Conservation (phyloP, 176 grass and related monocot genomes). For the Oropetium thomaeum region DNA sequence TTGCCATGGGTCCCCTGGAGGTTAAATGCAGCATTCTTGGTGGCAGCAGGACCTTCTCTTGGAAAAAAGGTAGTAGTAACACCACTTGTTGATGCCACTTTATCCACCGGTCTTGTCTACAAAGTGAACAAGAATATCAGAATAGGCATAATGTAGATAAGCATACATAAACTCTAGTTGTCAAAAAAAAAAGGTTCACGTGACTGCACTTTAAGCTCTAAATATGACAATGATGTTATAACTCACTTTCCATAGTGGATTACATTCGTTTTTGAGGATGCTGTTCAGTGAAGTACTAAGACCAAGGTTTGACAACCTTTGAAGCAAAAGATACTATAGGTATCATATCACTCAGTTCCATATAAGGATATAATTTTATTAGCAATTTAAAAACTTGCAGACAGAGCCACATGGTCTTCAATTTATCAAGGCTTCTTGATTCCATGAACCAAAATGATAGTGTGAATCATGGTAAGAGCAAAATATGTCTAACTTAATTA, state of each 20-base stretch:
- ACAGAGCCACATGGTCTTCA: not conserved
- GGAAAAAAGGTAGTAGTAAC: constrained; percentile 16
- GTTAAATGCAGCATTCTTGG: constrained; percentile 13
- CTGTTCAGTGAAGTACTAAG: constrained; percentile 1
- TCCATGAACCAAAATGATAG: constrained; percentile 24
- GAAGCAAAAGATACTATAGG: not conserved
- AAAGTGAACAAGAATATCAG: constrained; percentile 21
- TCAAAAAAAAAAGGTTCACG: not conserved
- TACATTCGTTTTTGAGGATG: not conserved
- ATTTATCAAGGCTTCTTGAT: not conserved
- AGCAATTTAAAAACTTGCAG: not conserved
- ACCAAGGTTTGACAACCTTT: constrained; percentile 27
- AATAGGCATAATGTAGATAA: not conserved
- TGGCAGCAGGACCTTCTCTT: constrained; percentile 12
- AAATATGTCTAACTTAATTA: not conserved
- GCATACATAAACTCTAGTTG: not conserved
- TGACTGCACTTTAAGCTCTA: constrained; percentile 15
- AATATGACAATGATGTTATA: constrained; percentile 5
- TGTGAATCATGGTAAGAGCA: constrained; percentile 14
- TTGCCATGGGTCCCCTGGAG: constrained; percentile 18
- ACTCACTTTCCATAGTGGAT: constrained; percentile 10
- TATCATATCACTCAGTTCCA: constrained; percentile 12
- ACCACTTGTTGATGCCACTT: constrained; percentile 1
- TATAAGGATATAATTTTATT: not conserved
- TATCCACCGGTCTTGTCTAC: constrained; percentile 33